Conservation (phyloP, 2,329 filamentous ascomycete species). For the Aspergillus japonicus region DNA sequence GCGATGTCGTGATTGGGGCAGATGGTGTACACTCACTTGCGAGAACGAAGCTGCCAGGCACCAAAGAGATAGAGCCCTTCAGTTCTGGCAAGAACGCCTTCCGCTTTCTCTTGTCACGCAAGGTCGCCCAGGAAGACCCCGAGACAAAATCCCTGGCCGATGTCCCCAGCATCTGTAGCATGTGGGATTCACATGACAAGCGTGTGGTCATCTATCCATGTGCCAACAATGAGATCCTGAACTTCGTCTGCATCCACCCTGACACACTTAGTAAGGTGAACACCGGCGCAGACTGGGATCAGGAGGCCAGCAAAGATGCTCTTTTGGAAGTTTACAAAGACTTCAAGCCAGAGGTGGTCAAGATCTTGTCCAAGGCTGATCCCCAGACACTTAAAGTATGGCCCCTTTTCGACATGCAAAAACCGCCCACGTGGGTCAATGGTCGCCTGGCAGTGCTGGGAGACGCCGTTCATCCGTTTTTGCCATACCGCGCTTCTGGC, state of each 20-base stretch:
- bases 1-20: slow-evolving; percentile 55
- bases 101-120: slow-evolving; percentile 54
- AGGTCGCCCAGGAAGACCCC: slow-evolving; percentile 43
- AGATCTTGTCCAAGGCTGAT: slow-evolving; percentile 43
- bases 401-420: slow-evolving; percentile 62
- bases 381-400: slow-evolving; percentile 54
- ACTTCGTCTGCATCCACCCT: slow-evolving; percentile 56
- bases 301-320: slow-evolving; percentile 25
- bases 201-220: slow-evolving; percentile 51
- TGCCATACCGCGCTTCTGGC: slow-evolving; percentile 64
- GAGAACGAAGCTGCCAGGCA: slow-evolving; percentile 28
- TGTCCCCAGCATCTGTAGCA: slow-evolving; percentile 42
- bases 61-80: slow-evolving; percentile 37
- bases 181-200: slow-evolving; percentile 46
- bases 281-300: slow-evolving; percentile 38
- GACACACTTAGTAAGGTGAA: slow-evolving; percentile 35
- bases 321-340: slow-evolving; percentile 32
- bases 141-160: slow-evolving; percentile 40
- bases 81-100: slow-evolving; percentile 58
- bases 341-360: slow-evolving; percentile 45
- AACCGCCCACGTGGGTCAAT: slow-evolving; percentile 56
- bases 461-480: slow-evolving; percentile 68
- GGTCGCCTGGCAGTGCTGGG: slow-evolving; percentile 59
- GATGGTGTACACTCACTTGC: slow-evolving; percentile 51
- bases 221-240: slow-evolving; percentile 47